Evolutionary conservation across 352 stramenopile genomes (phyloP).

Genomic region (Globisporangium spinosum): DNA sequence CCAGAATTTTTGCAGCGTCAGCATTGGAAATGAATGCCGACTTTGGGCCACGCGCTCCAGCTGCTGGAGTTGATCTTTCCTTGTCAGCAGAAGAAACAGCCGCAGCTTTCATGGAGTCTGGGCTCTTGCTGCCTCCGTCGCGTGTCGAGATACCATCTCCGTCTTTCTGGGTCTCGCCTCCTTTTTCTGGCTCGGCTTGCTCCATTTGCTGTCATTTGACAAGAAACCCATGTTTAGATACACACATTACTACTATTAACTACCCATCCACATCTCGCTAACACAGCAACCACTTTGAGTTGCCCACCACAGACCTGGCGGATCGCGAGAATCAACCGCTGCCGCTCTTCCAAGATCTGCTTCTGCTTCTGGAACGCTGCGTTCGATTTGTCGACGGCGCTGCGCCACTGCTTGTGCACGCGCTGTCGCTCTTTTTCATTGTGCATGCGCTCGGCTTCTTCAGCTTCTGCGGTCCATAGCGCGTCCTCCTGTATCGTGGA

Average conservation of each 20-base stretch:
- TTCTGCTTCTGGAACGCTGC: conserved; percentile 43
- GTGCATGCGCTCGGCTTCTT: conserved; percentile 48
- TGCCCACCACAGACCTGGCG: conserved; percentile 44
- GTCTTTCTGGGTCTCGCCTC: conserved; percentile 3
- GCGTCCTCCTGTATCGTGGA: conserved; percentile 26
- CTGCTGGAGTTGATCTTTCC: neutral
- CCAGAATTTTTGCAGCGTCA: conserved; percentile 20
- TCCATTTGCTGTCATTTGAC: conserved; percentile 17
- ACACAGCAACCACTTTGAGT: neutral
- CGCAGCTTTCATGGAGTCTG: neutral
- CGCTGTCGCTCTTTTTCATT: conserved; percentile 57
- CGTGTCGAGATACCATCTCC: neutral
- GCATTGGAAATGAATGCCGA: conserved; percentile 8
- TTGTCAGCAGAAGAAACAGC: neutral
- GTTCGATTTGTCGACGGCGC: conserved; percentile 33
- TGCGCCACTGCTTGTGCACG: conserved; percentile 51
- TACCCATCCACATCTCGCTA: neutral
- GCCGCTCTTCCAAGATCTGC: conserved; percentile 45
- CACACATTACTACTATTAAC: neutral
- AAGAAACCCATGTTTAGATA: neutral
- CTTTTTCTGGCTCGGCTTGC: conserved; percentile 22
- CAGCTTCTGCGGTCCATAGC: conserved; percentile 37
- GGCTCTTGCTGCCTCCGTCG: neutral
- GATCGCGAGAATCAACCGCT: conserved; percentile 46
- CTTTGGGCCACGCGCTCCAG: neutral